These are phyloP conservation scores for Boletus subparvulus DNA, from an alignment of 768 basidiomycete species.

Conservation along the genomic window DNA sequence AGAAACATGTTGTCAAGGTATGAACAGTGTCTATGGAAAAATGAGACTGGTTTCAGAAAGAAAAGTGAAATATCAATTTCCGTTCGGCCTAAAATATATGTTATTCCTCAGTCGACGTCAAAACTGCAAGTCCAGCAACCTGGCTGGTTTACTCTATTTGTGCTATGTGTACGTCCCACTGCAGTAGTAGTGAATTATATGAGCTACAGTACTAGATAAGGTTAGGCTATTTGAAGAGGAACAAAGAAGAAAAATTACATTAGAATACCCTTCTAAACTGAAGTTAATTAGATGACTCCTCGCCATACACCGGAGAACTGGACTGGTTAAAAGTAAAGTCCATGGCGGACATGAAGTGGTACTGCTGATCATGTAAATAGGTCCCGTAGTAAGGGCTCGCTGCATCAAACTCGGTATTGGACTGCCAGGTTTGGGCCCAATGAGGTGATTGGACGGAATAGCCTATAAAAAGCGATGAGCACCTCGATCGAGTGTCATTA, in stretches of 20 bases:
- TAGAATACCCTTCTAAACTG: background rate
- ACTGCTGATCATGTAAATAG: background rate
- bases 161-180: background rate
- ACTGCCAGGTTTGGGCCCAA: background rate
- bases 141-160: background rate
- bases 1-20: conserved; percentile 9
- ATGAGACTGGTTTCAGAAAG: background rate
- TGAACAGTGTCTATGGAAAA: background rate
- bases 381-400: background rate
- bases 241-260: background rate
- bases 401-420: background rate
- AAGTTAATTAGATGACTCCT: background rate
- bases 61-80: background rate
- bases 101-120: background rate
- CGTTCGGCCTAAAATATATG: background rate
- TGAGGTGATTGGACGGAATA: background rate
- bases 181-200: background rate
- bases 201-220: background rate
- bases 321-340: background rate
- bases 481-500: background rate
- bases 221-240: background rate
- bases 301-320: background rate
- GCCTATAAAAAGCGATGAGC: conserved; percentile 4
- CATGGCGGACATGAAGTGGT: background rate
- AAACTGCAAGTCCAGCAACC: background rate